These are phyloP conservation scores for Aureobasidium melanogenum DNA, from an alignment of 2,329 filamentous ascomycete genomes.

Conservation along the genomic window DNA sequence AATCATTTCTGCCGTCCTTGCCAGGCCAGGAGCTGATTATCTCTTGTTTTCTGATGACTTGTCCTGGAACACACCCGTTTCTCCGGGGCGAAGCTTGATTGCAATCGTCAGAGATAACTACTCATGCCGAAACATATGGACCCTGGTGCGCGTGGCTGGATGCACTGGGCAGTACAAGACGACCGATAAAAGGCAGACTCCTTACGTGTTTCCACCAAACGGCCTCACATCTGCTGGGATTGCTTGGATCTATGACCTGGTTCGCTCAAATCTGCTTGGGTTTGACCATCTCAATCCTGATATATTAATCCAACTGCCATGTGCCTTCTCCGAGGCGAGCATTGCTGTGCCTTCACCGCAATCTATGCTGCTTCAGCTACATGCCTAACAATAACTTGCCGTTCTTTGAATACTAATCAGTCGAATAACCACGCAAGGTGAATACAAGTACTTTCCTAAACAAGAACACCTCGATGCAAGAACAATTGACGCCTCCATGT, in stretches of 20 bases:
- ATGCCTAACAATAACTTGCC: not conserved
- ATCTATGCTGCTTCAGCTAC: not conserved
- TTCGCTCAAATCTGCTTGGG: not conserved
- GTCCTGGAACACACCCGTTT: not conserved
- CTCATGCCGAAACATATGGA: not conserved
- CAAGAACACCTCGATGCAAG: not conserved
- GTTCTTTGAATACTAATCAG: not conserved
- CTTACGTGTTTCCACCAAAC: not conserved
- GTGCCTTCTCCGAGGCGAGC: not conserved
- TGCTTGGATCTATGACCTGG: not conserved
- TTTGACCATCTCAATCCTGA: not conserved
- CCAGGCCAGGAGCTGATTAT: not conserved
- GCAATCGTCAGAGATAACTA: not conserved
- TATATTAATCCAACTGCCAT: not conserved
- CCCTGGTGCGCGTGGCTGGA: conserved; percentile 3
- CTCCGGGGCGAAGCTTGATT: not conserved
- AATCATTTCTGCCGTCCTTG: not conserved
- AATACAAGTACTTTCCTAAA: not conserved
- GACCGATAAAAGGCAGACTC: not conserved
- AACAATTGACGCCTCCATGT: not conserved
- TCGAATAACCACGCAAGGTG: not conserved
- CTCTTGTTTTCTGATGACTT: not conserved
- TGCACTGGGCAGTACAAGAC: not conserved
- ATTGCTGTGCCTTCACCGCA: not conserved
- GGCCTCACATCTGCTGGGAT: not conserved